Conservation (phyloP, 371 early-diverging fungal genomes). For the Lichtheimia hyalospora region DNA sequence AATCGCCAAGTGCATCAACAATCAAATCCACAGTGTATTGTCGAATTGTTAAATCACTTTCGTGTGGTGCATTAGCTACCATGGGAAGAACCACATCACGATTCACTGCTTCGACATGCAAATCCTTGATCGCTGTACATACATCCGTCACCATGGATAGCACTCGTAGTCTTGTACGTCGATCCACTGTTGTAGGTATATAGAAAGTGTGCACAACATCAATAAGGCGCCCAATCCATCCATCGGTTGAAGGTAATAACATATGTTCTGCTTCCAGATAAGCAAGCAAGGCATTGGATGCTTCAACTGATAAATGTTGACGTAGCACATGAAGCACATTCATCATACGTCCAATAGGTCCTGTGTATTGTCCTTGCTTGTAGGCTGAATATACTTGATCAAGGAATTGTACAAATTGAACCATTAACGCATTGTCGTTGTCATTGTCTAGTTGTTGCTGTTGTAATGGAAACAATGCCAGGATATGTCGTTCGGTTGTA, state of each 20-base stretch:
- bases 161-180: constrained; percentile 48
- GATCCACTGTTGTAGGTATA: constrained; percentile 36
- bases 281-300: constrained; percentile 53
- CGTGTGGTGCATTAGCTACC: constrained; percentile 51
- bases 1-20: constrained; percentile 36
- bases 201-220: constrained; percentile 60
- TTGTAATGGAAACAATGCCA: neutral
- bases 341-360: constrained; percentile 53
- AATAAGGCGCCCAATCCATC: constrained; percentile 60
- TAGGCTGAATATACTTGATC: constrained; percentile 23
- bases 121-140: constrained; percentile 57
- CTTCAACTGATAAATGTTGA: constrained; percentile 54
- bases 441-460: neutral
- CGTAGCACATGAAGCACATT: constrained; percentile 58
- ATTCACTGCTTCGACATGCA: constrained; percentile 52
- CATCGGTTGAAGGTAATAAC: constrained; percentile 63
- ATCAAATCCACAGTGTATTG: constrained; percentile 53
- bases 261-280: constrained; percentile 63
- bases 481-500: too few relatives aligned
- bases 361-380: constrained; percentile 28
- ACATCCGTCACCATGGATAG: constrained; percentile 57
- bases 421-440: constrained; percentile 4
- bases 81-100: constrained; percentile 57
- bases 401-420: constrained; percentile 31
- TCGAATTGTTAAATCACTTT: constrained; percentile 51